Base-by-base conservation (phyloP, 2,329 filamentous ascomycete genomes). In the Fonsecaea monophora region DNA sequence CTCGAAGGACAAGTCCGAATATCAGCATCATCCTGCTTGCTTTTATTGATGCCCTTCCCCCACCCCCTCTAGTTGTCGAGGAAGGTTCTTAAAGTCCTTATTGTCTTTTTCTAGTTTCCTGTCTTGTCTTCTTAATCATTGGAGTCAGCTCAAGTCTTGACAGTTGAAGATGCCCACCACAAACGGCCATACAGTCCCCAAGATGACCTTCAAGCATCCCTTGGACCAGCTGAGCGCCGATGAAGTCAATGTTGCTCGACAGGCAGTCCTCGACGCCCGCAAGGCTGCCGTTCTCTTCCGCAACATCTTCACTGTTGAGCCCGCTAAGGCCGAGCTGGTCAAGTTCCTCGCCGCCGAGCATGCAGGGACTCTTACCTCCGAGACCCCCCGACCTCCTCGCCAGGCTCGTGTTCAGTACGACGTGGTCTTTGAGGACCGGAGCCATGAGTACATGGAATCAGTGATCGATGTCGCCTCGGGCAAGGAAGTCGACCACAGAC, bases 391-490 rank as follows among this genome's bases (percentile, higher is more conserved):
- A 3, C 84, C 84, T 7, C 77, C 81, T 6, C 81, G 85, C 32
- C 72, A 85, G 58, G 85, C 85, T 2, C 80, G 82, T 53, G 82
- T 84, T 45, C 82, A 84, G 69, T 88, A 87, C 76, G 85, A 84
- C 74, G 80, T 87, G 55, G 81, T 86, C 65, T 82, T 83, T 1
- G 73, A 76, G 6, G 82, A 85, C 50, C 83, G 82, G 53, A 77
- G 83, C 15, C 83, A 83, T n/a, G 82, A 83, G 64, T 88, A 86
- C 69, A 80, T 84, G 56, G 86, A 87, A 71, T 82, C 84, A 0
- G 73, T 85, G 34, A 78, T 86, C 8, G 83, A 85, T 71, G 70
- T 86, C 21, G 78, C 77, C 13, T 72, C 75, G 4, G 78, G 75
- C 37, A 78, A 77, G 66, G 77, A 80, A 5, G 76, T 84, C 2